Base-by-base conservation (phyloP, 2,329 filamentous ascomycete genomes). In the Orbilia quercus region DNA sequence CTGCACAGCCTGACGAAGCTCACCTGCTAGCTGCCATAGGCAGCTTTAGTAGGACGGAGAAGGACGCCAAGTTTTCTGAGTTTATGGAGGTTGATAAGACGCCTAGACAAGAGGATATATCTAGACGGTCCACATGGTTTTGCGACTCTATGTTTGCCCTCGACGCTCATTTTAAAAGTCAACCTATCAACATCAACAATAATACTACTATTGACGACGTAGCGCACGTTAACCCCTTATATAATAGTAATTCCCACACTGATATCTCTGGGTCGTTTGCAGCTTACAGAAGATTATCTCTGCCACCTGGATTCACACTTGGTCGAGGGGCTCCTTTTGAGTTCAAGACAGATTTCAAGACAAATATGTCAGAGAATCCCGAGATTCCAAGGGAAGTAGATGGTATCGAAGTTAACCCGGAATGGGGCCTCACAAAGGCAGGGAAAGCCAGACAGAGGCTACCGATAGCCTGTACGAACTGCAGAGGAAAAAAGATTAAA, bases 401-500 rank as follows among this genome's bases (percentile, higher is more conserved):
- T 65, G 77, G 77, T 3, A 75, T 78, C 16, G 74, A 74, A 31
- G 76, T 78, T 12, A 78, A 78, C 65, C 76, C 77, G 18, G 77
- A 78, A 67, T 78, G 77, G 77, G 77, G 77, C 40, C 75, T 78
- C 34, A 78, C 77, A 1, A 77, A 77, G 42, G 77, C 76, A 40
- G 77, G 77, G 20, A 78, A 78, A 44, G 77, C 77, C 14, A 76
- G 77, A 53, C 77, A 78, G 57, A 66, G 77, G 20, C 38, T 78
- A 40, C 77, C 77, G 34, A 75, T 77, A 57, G 77, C 77, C 44
- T 78, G 77, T 51, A 75, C 73, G 9, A 77, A 75, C 57, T 78
- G 77, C 47, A 74, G 77, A 36, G 73, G 75, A 1, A 78, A 78
- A 55, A 78, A 78, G 67, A 78, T 78, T 48, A 77, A 76, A 58